Conservation (phyloP, 202 grass and related monocot species). For the Brachypodium distachyon region DNA sequence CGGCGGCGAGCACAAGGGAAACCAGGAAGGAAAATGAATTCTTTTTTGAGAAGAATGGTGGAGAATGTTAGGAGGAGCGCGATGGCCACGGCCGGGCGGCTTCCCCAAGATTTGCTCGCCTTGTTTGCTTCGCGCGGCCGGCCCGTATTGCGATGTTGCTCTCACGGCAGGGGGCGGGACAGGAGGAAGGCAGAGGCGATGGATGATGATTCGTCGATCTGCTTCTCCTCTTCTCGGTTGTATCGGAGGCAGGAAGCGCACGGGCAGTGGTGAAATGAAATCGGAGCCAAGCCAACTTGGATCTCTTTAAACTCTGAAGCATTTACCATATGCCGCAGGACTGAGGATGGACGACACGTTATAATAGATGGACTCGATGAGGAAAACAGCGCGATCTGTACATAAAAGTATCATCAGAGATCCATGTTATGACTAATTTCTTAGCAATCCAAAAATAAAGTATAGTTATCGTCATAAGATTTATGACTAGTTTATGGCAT, state of each 20-base stretch:
- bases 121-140: background rate
- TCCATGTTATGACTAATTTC: no score
- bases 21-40: background rate
- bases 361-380: no score
- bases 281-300: background rate
- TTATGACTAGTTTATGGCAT: background rate
- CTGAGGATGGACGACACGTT: no score
- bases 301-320: no score
- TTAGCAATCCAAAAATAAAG: no score
- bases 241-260: conserved; percentile 10
- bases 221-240: conserved; percentile 20
- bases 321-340: no score
- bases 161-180: background rate
- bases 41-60: background rate
- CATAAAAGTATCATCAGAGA: no score
- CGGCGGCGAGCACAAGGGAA: background rate
- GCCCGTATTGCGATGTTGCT: background rate
- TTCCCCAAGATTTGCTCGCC: conserved; percentile 26
- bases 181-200: background rate
- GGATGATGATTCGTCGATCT: conserved; percentile 4
- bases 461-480: no score
- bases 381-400: no score
- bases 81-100: conserved; percentile 16
- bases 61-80: conserved; percentile 24
- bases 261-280: no score